Conservation (phyloP, 2,329 filamentous ascomycete species). For the Alternaria hordeiaustralica region DNA sequence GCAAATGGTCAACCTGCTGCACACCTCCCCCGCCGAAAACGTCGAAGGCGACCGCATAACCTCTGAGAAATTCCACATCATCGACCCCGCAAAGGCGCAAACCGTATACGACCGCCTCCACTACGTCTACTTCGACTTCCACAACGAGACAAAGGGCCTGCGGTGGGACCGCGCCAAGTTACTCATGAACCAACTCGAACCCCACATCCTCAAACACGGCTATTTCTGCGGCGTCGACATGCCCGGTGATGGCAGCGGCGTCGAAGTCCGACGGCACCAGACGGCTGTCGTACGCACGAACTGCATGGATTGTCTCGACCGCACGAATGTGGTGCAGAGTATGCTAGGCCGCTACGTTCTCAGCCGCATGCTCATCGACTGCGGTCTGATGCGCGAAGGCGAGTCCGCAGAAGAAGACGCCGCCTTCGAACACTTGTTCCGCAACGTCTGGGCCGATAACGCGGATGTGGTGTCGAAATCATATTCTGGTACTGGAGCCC, state of each 20-base stretch:
- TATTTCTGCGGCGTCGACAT: conserved; percentile 94
- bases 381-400: conserved; percentile 78
- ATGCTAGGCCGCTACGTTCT: conserved; percentile 92
- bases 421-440: conserved; percentile 88
- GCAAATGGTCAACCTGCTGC: conserved; percentile 78
- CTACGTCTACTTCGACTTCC: conserved; percentile 98
- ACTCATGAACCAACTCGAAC: conserved; percentile 80
- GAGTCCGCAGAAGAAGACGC: conserved; percentile 80
- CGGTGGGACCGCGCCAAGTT: conserved; percentile 91
- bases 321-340: conserved; percentile 97
- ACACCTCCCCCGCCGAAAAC: conserved; percentile 71
- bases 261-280: conserved; percentile 83
- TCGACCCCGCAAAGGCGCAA: conserved; percentile 67
- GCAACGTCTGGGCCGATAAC: conserved; percentile 98
- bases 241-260: conserved; percentile 73
- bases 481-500: conserved; percentile 93
- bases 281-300: conserved; percentile 94
- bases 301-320: conserved; percentile 98
- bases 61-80: conserved; percentile 79
- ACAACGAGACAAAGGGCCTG: conserved; percentile 94
- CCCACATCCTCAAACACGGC: conserved; percentile 76
- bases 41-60: conserved; percentile 70
- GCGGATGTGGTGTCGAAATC: conserved; percentile 91
- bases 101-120: conserved; percentile 83
- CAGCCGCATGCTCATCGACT: conserved; percentile 85